Evolutionary conservation across 345 rosid genomes (phyloP).

Genomic region (Chamaenerion angustifolium): DNA sequence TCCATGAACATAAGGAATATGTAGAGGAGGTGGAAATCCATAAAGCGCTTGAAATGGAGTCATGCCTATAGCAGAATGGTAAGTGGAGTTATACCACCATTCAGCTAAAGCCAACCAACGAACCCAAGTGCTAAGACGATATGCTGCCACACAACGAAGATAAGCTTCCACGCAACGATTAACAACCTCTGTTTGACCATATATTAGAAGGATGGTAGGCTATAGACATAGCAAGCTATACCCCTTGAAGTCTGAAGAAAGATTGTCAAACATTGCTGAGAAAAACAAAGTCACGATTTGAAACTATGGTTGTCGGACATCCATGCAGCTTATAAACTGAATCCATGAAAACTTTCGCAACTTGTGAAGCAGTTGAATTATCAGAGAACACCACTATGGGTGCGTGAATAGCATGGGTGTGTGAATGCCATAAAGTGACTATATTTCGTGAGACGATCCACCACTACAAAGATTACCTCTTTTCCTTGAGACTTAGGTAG

Average conservation of each 20-base stretch:
- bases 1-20: too few relatives aligned
- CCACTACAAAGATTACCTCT: constrained; percentile 2
- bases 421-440: neutral
- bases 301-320: too few relatives aligned
- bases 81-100: constrained; percentile 6
- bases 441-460: neutral
- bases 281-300: neutral
- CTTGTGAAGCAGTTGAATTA: too few relatives aligned
- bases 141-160: neutral
- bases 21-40: constrained; percentile 1
- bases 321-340: neutral
- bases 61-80: neutral
- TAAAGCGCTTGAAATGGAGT: constrained; percentile 1
- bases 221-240: neutral
- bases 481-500: constrained; percentile 1
- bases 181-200: constrained; percentile 3
- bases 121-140: neutral
- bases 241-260: neutral
- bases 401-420: neutral
- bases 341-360: neutral
- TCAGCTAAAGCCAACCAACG: constrained; percentile 1
- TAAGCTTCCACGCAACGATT: neutral
- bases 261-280: neutral
- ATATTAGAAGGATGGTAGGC: neutral
- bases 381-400: too few relatives aligned